Percentiles rank a stretch among this genome's conserved stretches.
Evolutionary conservation across 768 basidiomycete species (phyloP).

Genomic region (Termitomyces sp.): DNA sequence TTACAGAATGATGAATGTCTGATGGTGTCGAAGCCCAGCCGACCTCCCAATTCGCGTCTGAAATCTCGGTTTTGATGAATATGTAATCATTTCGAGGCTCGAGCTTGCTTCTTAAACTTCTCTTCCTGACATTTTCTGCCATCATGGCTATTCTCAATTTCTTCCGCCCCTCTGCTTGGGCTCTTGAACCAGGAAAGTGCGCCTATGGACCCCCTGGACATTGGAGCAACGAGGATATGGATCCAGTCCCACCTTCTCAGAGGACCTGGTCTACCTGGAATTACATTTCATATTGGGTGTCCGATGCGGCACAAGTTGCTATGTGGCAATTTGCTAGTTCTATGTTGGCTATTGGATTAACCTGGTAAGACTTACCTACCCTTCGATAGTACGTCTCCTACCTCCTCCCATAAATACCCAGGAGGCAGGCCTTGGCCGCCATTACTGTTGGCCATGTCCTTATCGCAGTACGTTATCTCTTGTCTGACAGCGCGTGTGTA

Average conservation of each 20-base stretch:
- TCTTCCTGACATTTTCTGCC: not conserved
- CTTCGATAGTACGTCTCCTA: not conserved
- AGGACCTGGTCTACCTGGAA: constrained; percentile 70
- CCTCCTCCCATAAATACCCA: not conserved
- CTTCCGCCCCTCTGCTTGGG: not conserved
- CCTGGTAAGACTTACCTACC: constrained; percentile 49
- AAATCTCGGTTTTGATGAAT: too few species aligned
- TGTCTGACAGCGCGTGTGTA: constrained; percentile 24
- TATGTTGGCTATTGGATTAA: constrained; percentile 71
- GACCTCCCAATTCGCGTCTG: too few species aligned
- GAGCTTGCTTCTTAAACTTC: not conserved
- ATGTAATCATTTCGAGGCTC: too few species aligned
- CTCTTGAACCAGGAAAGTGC: constrained; percentile 33
- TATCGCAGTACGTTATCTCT: not conserved
- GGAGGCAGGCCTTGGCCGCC: not conserved
- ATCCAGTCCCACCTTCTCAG: constrained; percentile 57
- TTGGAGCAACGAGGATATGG: constrained; percentile 78
- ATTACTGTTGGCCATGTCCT: not conserved
- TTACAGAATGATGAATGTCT: too few species aligned
- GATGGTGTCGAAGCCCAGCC: too few species aligned
- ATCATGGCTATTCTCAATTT: not conserved
- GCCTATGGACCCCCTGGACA: constrained; percentile 33
- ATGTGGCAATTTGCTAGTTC: constrained; percentile 71
- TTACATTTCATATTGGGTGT: constrained; percentile 61
- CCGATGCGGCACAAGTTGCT: constrained; percentile 44